A percentile compares a stretch with the other conserved stretches of the same genome.
phyloP scores from a whole-genome alignment of 2,329 filamentous ascomycete species.

The Trichoderma guizhouense region DNA sequence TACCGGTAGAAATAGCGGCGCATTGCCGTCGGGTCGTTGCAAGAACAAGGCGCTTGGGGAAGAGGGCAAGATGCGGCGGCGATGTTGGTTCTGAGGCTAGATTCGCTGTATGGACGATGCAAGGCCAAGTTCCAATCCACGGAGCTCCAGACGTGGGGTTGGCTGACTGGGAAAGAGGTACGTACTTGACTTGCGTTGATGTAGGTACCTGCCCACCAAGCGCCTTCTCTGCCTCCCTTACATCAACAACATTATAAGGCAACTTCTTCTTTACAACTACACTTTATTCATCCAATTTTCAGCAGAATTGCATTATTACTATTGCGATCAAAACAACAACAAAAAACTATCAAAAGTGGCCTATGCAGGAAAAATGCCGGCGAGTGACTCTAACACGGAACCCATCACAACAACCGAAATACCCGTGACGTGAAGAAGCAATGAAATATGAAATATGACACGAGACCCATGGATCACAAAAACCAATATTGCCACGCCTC shows the following conservation, averaged over 20 bases:
- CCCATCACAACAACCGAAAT: background rate
- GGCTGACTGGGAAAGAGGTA: background rate
- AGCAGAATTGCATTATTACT: background rate
- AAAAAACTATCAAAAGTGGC: background rate
- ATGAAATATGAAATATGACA: background rate
- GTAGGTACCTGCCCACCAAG: background rate
- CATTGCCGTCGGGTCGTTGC: slow-evolving; percentile 7
- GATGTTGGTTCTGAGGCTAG: background rate
- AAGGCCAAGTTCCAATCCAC: background rate
- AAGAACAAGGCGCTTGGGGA: background rate
- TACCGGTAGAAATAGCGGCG: slow-evolving; percentile 3
- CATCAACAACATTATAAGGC: background rate
- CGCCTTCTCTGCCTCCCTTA: background rate
- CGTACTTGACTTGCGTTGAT: background rate
- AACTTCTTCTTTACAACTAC: background rate
- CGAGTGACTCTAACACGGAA: background rate
- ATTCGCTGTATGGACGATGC: background rate
- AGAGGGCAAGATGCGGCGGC: background rate
- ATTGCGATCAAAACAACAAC: background rate
- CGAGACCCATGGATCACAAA: background rate
- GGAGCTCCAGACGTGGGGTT: slow-evolving; percentile 7
- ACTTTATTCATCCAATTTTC: background rate
- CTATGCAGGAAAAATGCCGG: background rate
- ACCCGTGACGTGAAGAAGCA: background rate
- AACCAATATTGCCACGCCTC: too few relatives aligned